Evolutionary conservation across 805 yeast genomes (phyloP), one percentile per base, ranked within the genome.

Genomic region (Starmerella gropengiesseri): DNA sequence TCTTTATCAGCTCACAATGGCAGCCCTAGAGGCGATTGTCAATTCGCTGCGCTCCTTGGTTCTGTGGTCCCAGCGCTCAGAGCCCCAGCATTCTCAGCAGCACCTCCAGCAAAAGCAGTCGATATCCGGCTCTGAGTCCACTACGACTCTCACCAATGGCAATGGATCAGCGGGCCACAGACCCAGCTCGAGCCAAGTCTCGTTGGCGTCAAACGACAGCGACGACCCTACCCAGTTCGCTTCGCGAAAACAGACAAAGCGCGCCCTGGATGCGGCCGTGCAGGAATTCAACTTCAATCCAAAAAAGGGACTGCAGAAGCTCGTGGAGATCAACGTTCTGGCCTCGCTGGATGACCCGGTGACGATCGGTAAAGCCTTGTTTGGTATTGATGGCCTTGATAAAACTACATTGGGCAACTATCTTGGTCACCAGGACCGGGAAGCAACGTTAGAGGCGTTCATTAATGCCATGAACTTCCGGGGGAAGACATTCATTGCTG

Each of bases 191-290:
- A 41, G 45, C 37, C 34, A 34, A 17, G 37, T 38, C 17, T 43
- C 49, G 9, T 20, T 46, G 7, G 39, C 37, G 5, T 41, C 45
- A 27, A 25, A 18, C 3, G 47, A 47, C 5, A 20, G 18, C 22
- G 93, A 81, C 56, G 84, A 79, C 52, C 87, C 93, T 1, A 71
- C 73, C 17, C 93, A 85, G 60, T 89, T 91, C 61, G 96, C 87
- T 53, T 75, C 71, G 38, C 71, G 78, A 51, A 93, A 91, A 56
- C 81, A 77, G 53, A 70, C 89, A 45, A 91, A 91, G 60, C 85
- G 81, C 26, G 81, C 81, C 2, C 66, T 89, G 28, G 68, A 81
- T 19, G 91, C 83, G 46, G 87, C 87, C 41, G 71, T 85, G 13
- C 71, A 73, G 46, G 75, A 76, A 44, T 91, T 91, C 67, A 87